Conservation (phyloP, 78 protist species). For the Protostelium mycophagum region DNA sequence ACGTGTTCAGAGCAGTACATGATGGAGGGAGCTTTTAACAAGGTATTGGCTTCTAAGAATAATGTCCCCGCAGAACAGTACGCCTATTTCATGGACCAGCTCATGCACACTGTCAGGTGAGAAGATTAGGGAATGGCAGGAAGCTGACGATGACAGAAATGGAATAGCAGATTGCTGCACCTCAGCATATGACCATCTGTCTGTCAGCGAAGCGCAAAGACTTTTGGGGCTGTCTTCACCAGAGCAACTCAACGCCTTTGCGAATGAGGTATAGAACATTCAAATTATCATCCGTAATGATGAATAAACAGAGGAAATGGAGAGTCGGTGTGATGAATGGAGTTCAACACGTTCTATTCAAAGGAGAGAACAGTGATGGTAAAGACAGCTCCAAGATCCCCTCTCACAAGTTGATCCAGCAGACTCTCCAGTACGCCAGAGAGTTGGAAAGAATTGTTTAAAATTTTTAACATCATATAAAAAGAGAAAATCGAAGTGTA, state of each 20-base stretch:
- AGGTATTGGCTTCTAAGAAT: background rate
- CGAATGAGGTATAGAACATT: background rate
- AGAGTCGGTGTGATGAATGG: background rate
- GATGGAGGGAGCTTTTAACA: background rate
- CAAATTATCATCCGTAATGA: background rate
- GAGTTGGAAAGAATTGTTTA: constrained; percentile 67
- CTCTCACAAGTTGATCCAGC: constrained; percentile 39
- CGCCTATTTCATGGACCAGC: background rate
- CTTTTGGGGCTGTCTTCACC: background rate
- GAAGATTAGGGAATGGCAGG: background rate
- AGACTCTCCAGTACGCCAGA: constrained; percentile 49
- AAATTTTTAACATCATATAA: too few species aligned
- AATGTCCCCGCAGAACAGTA: background rate
- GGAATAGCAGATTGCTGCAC: background rate
- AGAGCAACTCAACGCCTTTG: background rate
- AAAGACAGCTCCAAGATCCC: constrained; percentile 21
- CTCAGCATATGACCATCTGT: background rate
- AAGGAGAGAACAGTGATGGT: background rate
- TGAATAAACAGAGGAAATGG: background rate
- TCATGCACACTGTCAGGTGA: background rate
- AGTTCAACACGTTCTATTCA: background rate
- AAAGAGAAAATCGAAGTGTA: too few species aligned
- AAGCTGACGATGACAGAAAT: background rate
- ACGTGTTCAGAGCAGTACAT: background rate
- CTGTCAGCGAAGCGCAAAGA: background rate